Percentiles rank a stretch among this genome's conserved stretches.
Evolutionary conservation across 1,139 yeast genomes (phyloP).

Genomic region (Candida frijolesensis): DNA sequence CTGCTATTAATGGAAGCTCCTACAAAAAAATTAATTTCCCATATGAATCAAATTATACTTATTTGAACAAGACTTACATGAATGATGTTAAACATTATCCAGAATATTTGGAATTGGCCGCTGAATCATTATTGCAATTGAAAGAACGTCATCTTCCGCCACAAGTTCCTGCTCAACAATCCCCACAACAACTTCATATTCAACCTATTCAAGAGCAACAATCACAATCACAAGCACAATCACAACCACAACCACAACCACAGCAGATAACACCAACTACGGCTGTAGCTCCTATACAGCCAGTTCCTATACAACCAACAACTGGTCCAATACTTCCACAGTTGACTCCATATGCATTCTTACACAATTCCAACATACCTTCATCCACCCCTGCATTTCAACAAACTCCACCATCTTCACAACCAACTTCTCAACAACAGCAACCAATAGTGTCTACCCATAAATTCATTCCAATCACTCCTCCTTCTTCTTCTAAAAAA

Average conservation of each 20-base stretch:
- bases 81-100: slow-evolving; percentile 49
- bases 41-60: slow-evolving; percentile 56
- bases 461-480: slow-evolving; percentile 47
- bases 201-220: slow-evolving; percentile 7
- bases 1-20: slow-evolving; percentile 26
- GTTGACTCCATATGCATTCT: slow-evolving; percentile 9
- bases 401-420: not conserved
- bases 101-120: slow-evolving; percentile 52
- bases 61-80: slow-evolving; percentile 47
- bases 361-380: slow-evolving; percentile 1
- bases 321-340: not conserved
- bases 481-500: slow-evolving; percentile 40
- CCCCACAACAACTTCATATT: slow-evolving; percentile 1
- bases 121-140: slow-evolving; percentile 45
- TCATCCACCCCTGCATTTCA: not conserved
- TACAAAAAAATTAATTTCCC: slow-evolving; percentile 51
- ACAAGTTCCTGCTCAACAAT: slow-evolving; percentile 1
- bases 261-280: slow-evolving; percentile 5
- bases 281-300: slow-evolving; percentile 9
- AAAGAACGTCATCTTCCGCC: slow-evolving; percentile 19
- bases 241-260: not conserved
- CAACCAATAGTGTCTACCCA: slow-evolving; percentile 20
- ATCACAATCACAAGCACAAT: not conserved
- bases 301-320: slow-evolving; percentile 7
- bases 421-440: slow-evolving; percentile 14